Evolutionary conservation across 1,139 yeast genomes (phyloP), one percentile per base, ranked within the genome.

Genomic region (Geotrichum bryndzae): DNA sequence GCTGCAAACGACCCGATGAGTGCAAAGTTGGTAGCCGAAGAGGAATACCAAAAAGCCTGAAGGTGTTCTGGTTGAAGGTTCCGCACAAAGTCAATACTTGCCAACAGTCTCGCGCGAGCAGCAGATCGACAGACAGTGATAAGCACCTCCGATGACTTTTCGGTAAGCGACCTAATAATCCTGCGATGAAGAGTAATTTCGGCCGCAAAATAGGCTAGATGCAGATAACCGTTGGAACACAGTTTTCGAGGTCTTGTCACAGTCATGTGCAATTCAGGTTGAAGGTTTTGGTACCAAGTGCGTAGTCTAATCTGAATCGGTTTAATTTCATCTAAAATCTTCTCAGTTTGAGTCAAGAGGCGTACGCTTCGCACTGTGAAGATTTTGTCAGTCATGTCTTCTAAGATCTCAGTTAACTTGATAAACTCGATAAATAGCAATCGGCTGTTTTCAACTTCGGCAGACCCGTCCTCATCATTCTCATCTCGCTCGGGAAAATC

Each of bases 1-100:
- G 95, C 87, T 0, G 96, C 96, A 79, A 91, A 91, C 0, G 94
- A 84, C 2, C 96, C 96, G 60, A 90, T 88, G 55, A 89, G 75
- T 2, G 96, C 86, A 66, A 91, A 84, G 70, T 88, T 89, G 11
- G 89, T 82, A 0, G 92, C 80, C 0, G 96, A 82, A 3, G 91
- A 85, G 1, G 91, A 83, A 73, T 88, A 94, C 97, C 97, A 91
- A 73, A 90, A 90, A 10, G 95, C 84, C 70, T 86, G 91, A 59
- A 88, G 82, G 70, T 90, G 96, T 67, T 90, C 96, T 2, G 88
- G 87, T 67, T 86, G 85, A 69, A 91, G 79, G 63, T 84, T 87
- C 62, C 87, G 77, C 11, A 90, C 87, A 74, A 90, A 89, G 60
- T 89, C 95, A 64, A 90, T 83, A 0, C 96, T 88, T 0, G 96